Base-by-base conservation (phyloP, 2,329 filamentous ascomycete genomes). In the Colletotrichum filicis region DNA sequence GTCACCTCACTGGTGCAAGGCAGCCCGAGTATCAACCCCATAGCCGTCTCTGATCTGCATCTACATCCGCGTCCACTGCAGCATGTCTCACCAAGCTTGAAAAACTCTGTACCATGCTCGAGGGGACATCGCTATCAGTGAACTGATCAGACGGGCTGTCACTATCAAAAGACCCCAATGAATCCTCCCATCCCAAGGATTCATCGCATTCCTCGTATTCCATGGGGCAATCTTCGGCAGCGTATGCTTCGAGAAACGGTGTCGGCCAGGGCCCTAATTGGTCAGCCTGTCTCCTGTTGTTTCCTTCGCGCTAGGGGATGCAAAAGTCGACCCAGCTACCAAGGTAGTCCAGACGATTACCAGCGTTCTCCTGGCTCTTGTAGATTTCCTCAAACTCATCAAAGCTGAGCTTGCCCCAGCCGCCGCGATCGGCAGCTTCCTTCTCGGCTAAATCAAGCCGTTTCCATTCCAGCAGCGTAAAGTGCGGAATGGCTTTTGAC, bases 261-360 rank as follows among this genome's bases (percentile, higher is more conserved):
- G 8, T 49, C 6, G 42, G 42, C 53, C 26, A 56, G n/a, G 24
- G n/a, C 30, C 24, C 22, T 30, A 5, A 24, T 26, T 42, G 37
- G 26, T 57, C 42, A 16, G 69, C 19, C 22, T 35, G 42, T 49
- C 42, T 49, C 28, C 12, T n/a, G 60, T 55, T 26, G 42, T 30
- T 62, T 32, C 22, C 24, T 28, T 37, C 67, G 49, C 49, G 32
- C 81, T 86, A 91, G 16, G 90, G 91, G 76, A 93, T 92, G 80
- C 91, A 93, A 80, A 92, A 92, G 80, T 98, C 95, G 82, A 98
- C 94, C 96, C 96, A 98, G 78, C 91, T 94, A 73, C 94, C 94
- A 59, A 98, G 87, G 82, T 98, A 96, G 76, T 94, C 93, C 74
- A 95, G 87, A 66, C 92, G 85, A 79, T 91, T 90, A 16, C 87